A percentile compares a stretch with the other conserved stretches of the same genome.
Evolutionary conservation across 2,329 filamentous ascomycete genomes (phyloP).

Genomic region (Aplosporella prunicola): DNA sequence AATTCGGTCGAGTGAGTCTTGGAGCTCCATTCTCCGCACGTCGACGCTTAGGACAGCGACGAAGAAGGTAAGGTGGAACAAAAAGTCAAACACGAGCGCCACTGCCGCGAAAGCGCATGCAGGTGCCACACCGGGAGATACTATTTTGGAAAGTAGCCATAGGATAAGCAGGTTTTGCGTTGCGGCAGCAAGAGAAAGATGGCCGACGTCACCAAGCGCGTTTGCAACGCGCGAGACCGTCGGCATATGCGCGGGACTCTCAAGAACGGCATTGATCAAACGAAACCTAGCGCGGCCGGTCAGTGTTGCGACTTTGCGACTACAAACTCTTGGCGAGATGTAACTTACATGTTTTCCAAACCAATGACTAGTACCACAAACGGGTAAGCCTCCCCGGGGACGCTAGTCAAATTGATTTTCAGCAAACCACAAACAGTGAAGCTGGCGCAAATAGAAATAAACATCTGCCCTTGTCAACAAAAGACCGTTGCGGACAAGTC

Average conservation of each 20-base stretch:
- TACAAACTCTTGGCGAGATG: neutral
- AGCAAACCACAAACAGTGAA: conserved; percentile 71
- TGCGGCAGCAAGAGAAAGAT: conserved; percentile 58
- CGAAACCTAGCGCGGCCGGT: conserved; percentile 45
- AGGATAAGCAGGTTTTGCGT: conserved; percentile 60
- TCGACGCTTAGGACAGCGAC: conserved; percentile 71
- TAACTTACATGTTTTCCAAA: conserved; percentile 56
- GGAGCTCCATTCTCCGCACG: conserved; percentile 64
- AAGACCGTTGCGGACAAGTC: neutral
- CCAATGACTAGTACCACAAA: conserved; percentile 69
- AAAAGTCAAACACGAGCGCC: conserved; percentile 66
- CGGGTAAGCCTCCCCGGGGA: conserved; percentile 66
- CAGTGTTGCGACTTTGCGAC: neutral
- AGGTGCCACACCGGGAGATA: conserved; percentile 60
- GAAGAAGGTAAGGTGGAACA: conserved; percentile 73
- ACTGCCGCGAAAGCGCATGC: conserved; percentile 71
- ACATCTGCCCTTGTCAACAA: conserved; percentile 35
- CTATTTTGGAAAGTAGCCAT: conserved; percentile 54
- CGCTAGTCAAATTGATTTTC: conserved; percentile 63
- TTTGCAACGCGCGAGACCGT: conserved; percentile 62
- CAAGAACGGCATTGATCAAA: conserved; percentile 66
- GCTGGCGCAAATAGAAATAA: conserved; percentile 65
- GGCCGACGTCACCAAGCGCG: conserved; percentile 63
- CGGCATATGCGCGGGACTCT: conserved; percentile 58
- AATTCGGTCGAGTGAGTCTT: conserved; percentile 53